Percentiles rank a stretch among this genome's conserved stretches.
Conservation (phyloP, 1,284 basidiomycete species). For the Sporisorium exsertum region DNA sequence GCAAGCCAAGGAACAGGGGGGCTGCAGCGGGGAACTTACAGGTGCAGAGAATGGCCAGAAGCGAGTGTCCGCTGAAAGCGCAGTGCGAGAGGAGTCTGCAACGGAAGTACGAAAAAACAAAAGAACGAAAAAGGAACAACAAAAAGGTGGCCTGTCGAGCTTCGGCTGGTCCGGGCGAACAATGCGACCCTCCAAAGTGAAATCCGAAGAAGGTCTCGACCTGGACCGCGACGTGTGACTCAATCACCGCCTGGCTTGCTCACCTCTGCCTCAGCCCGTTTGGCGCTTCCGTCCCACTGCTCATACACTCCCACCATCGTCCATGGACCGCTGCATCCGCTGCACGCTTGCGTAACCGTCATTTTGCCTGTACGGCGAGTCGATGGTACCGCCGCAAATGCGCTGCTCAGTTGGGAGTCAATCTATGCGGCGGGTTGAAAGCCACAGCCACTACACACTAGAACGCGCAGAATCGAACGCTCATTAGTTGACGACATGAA, state of each 20-base stretch:
- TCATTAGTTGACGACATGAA: not conserved
- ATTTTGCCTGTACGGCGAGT: no score
- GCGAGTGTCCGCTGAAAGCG: no score
- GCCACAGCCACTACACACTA: not conserved
- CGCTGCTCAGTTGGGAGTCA: not conserved
- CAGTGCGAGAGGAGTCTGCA: no score
- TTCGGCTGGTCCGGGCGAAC: no score
- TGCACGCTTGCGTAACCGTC: not conserved
- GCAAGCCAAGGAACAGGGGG: no score
- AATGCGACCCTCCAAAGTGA: no score
- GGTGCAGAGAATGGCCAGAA: no score
- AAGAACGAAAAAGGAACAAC: not conserved
- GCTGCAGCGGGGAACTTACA: no score
- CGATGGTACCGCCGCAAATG: no score
- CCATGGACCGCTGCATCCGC: not conserved
- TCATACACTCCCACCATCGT: not conserved
- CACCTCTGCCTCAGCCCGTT: not conserved
- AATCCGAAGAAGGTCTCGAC: slow-evolving; percentile 1
- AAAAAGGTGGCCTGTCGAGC: no score
- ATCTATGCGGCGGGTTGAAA: not conserved
- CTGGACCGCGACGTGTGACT: not conserved
- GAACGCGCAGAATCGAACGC: not conserved
- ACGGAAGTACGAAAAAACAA: not conserved
- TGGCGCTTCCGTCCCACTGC: no score
- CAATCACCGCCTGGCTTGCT: not conserved